phyloP scores from a whole-genome alignment of 345 rosid genomes.

The Hevea brasiliensis region DNA sequence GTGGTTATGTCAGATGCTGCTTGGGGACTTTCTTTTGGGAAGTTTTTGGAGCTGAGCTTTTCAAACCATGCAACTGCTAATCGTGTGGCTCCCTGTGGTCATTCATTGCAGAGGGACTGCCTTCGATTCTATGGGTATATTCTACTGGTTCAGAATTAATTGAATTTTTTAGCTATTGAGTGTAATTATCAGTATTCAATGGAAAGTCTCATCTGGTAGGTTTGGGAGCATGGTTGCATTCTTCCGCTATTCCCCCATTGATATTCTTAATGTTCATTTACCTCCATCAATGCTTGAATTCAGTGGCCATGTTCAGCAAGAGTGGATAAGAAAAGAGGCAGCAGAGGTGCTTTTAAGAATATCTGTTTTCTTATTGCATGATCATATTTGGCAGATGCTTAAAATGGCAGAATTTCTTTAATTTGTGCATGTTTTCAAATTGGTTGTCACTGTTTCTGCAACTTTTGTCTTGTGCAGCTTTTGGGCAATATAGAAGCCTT shows the following conservation, averaged over 20 bases:
- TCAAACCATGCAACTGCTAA: conserved; percentile 97
- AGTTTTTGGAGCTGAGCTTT: conserved; percentile 95
- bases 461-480: conserved; percentile 46
- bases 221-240: conserved; percentile 95
- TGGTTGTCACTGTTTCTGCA: neutral
- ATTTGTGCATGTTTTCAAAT: neutral
- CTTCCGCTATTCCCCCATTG: conserved; percentile 92
- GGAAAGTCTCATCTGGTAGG: conserved; percentile 43
- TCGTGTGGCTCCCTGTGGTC: conserved; percentile 97
- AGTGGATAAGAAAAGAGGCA: conserved; percentile 80
- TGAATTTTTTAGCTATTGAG: neutral
- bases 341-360: conserved; percentile 49
- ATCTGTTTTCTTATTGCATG: conserved; percentile 6
- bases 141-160: neutral
- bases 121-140: conserved; percentile 94
- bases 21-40: conserved; percentile 99
- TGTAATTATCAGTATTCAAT: conserved; percentile 17
- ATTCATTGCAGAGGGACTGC: conserved; percentile 96
- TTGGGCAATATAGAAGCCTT: conserved; percentile 53
- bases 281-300: conserved; percentile 84
- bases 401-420: conserved; percentile 1
- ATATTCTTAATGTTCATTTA: conserved; percentile 73
- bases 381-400: neutral
- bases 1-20: conserved; percentile 99
- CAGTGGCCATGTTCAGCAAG: conserved; percentile 54